Percentiles rank a stretch among this genome's conserved stretches.
Evolutionary conservation across 139 green algal species (phyloP).

Genomic region (Chlamydomonas urium): DNA sequence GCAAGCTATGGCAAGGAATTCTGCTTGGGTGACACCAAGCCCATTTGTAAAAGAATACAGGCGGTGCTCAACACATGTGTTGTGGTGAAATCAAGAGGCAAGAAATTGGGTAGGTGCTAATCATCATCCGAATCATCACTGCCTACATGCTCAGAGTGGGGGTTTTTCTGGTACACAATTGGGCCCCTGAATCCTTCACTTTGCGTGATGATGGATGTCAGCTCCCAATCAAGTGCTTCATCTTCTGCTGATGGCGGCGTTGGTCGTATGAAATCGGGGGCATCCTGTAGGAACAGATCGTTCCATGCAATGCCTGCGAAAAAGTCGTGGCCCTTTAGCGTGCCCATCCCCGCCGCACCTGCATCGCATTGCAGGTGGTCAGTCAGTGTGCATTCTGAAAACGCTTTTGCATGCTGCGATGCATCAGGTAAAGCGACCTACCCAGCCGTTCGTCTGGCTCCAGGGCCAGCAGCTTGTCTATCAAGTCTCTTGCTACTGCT

Average conservation of each 20-base stretch:
- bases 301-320: constrained; percentile 55
- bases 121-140: too few relatives aligned
- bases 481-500: constrained; percentile 47
- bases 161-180: constrained; percentile 1
- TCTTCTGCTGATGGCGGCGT: background rate
- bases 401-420: constrained; percentile 1
- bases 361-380: background rate
- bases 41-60: too few relatives aligned
- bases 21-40: too few relatives aligned
- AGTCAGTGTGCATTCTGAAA: background rate
- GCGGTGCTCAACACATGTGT: too few relatives aligned
- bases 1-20: too few relatives aligned
- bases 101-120: too few relatives aligned
- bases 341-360: constrained; percentile 49
- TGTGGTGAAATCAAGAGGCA: too few relatives aligned
- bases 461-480: constrained; percentile 54
- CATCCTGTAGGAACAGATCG: constrained; percentile 13
- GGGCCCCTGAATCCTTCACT: background rate
- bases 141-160: too few relatives aligned
- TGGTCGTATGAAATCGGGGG: constrained; percentile 29
- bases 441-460: constrained; percentile 63
- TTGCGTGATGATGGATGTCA: constrained; percentile 35
- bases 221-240: constrained; percentile 53
- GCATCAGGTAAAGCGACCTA: constrained; percentile 8
- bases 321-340: constrained; percentile 65